Evolutionary conservation across 2,329 filamentous ascomycete genomes (phyloP), one percentile per base, ranked within the genome.

Genomic region (Fusarium sp.): DNA sequence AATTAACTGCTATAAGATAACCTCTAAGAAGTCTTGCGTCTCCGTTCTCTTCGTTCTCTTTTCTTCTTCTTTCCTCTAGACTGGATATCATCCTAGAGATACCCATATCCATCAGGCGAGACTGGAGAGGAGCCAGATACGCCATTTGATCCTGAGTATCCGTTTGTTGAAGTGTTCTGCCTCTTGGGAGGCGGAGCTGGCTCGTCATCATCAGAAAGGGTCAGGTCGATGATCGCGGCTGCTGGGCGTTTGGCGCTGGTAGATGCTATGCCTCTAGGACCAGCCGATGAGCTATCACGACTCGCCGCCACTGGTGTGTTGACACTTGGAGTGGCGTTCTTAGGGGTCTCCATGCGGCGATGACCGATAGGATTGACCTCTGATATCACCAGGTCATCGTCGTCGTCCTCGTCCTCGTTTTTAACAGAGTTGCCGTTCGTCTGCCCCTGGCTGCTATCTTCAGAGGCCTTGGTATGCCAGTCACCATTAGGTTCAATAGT

Each of bases 401-500:
- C 84, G 9, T 84, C 82, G 11, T 84, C 82, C 9, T 82, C 78
- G 25, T 78, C 71, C 18, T 78, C 68, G 23, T 80, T 60, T n/a
- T 70, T 71, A 37, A 71, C 74, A 9, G 75, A 59, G 46, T 72
- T 58, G 9, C 73, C 74, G 20, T 74, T 75, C 73, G 77, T 72
- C 40, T 78, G 62, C 12, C 72, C 55, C 6, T 69, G 64, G n/a
- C 42, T 63, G 10, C 77, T 77, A 10, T 79, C 76, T 8, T 81
- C 80, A 5, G 75, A 72, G 12, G 75, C 75, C 45, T 83, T 82
- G 10, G 78, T 76, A 51, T 80, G 79, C 96, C 96, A 99, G 72
- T 86, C 84, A 4, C 95, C 96, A 70, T 94, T 87, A 2, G 95
- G 93, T 74, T 98, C 93, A 43, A 99, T 93, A 2, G 91, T 94